These are phyloP conservation scores for Pharnaceum exiguum DNA, from an alignment of 148 eudicot genomes.

Conservation along the genomic window DNA sequence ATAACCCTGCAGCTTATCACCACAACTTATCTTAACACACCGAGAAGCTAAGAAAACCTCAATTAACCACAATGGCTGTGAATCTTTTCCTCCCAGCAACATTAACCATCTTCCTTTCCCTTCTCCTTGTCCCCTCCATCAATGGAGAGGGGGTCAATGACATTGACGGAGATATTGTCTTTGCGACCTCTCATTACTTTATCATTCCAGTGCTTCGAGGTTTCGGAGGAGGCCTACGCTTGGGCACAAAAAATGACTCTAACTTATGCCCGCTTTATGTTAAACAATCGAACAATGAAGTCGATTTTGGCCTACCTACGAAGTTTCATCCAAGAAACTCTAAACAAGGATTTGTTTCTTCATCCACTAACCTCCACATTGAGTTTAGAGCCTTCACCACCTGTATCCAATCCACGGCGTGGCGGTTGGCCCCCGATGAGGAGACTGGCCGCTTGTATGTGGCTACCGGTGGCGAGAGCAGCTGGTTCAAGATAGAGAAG, in stretches of 20 bases:
- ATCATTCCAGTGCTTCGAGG: constrained; percentile 14
- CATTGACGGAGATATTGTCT: constrained; percentile 7
- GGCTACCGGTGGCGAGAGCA: constrained; percentile 27
- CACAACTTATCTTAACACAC: too few relatives aligned
- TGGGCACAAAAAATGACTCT: constrained; percentile 8
- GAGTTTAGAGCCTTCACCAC: constrained; percentile 21
- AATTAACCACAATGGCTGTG: constrained; percentile 2
- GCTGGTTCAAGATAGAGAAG: constrained; percentile 42
- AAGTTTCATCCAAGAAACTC: constrained; percentile 20
- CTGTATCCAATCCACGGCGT: constrained; percentile 29
- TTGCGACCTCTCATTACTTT: constrained; percentile 1
- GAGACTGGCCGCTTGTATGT: constrained; percentile 26
- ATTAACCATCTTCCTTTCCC: neutral
- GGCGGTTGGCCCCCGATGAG: constrained; percentile 28
- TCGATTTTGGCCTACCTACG: constrained; percentile 26
- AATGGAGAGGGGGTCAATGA: constrained; percentile 1
- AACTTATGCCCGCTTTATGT: constrained; percentile 33
- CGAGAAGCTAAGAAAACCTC: too few relatives aligned
- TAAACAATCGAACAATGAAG: constrained; percentile 23
- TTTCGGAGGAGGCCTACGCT: constrained; percentile 29
- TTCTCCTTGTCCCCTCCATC: neutral
- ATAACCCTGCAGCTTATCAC: too few relatives aligned
- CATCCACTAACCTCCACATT: constrained; percentile 29
- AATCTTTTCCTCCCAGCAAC: neutral
- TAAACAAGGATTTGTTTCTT: constrained; percentile 8